These are phyloP conservation scores for Cladophialophora bantiana DNA, from an alignment of 2,329 filamentous ascomycete genomes.

Conservation along the genomic window DNA sequence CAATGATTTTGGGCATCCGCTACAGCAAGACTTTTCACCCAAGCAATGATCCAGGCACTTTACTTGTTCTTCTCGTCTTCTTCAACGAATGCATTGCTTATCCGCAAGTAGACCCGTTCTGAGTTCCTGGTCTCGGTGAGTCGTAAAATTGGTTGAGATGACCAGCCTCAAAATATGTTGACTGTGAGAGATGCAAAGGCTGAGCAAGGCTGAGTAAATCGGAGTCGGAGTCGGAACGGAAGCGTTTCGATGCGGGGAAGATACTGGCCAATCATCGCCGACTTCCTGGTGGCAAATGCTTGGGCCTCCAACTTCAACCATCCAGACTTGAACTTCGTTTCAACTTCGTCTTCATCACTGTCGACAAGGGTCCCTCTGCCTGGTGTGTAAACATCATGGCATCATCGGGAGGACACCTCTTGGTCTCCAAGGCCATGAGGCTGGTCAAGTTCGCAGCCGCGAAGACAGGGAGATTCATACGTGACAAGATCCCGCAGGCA, in stretches of 20 bases:
- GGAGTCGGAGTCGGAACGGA: background rate
- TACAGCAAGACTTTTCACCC: too few relatives aligned
- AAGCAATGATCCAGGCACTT: too few relatives aligned
- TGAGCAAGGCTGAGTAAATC: background rate
- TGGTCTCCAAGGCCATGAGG: slow-evolving; percentile 58
- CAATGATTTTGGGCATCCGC: too few relatives aligned
- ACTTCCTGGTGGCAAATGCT: slow-evolving; percentile 12
- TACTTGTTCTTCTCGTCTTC: too few relatives aligned
- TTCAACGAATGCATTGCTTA: too few relatives aligned
- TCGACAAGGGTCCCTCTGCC: slow-evolving; percentile 22
- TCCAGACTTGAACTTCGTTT: slow-evolving; percentile 9
- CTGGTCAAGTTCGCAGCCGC: slow-evolving; percentile 56
- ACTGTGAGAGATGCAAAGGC: too few relatives aligned
- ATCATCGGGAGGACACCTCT: slow-evolving; percentile 57
- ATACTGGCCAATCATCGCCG: background rate
- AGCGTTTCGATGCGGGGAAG: slow-evolving; percentile 7
- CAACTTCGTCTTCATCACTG: slow-evolving; percentile 44
- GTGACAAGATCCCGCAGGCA: slow-evolving; percentile 52
- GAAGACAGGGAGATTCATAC: slow-evolving; percentile 54
- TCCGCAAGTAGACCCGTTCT: too few relatives aligned
- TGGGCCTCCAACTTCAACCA: slow-evolving; percentile 6
- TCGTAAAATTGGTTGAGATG: too few relatives aligned
- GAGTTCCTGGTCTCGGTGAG: too few relatives aligned
- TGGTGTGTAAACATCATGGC: slow-evolving; percentile 50
- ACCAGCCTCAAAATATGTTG: too few relatives aligned